A percentile compares a stretch with the other conserved stretches of the same genome.
Conservation (phyloP, 179 eudicot species). For the Heliamphora pulchella region DNA sequence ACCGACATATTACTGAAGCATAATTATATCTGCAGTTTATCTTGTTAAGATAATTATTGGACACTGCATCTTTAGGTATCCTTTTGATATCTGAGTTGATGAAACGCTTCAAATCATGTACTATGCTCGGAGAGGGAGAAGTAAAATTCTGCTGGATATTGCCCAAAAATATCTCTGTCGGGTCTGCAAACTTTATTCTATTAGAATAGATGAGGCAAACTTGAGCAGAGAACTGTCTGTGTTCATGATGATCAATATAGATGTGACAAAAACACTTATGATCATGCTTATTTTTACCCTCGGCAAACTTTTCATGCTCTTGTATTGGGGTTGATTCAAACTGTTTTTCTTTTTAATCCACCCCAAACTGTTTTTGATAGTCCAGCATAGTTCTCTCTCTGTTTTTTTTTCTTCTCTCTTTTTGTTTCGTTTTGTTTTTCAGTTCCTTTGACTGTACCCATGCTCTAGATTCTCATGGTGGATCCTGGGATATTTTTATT, state of each 20-base stretch:
- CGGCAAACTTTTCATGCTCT: background rate
- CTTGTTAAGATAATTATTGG: background rate
- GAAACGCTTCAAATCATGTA: background rate
- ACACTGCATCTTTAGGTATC: background rate
- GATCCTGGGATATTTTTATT: constrained; percentile 13
- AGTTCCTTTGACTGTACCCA: background rate
- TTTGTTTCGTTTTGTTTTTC: background rate
- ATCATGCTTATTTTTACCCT: background rate
- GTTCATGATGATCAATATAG: background rate
- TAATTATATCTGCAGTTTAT: background rate
- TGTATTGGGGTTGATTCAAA: background rate
- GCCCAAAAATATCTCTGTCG: background rate
- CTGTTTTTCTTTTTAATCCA: background rate
- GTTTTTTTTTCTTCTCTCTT: background rate
- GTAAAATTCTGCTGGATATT: background rate
- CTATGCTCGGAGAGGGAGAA: background rate
- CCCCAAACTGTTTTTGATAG: background rate
- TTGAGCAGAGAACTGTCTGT: constrained; percentile 3
- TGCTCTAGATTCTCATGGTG: background rate
- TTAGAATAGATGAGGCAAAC: constrained; percentile 2
- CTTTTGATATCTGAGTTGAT: background rate
- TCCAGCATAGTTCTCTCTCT: background rate
- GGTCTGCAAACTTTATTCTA: background rate
- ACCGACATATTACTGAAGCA: background rate
- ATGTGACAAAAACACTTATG: background rate